Conservation (phyloP, 2,329 filamentous ascomycete species). For the Zalaria sp. region DNA sequence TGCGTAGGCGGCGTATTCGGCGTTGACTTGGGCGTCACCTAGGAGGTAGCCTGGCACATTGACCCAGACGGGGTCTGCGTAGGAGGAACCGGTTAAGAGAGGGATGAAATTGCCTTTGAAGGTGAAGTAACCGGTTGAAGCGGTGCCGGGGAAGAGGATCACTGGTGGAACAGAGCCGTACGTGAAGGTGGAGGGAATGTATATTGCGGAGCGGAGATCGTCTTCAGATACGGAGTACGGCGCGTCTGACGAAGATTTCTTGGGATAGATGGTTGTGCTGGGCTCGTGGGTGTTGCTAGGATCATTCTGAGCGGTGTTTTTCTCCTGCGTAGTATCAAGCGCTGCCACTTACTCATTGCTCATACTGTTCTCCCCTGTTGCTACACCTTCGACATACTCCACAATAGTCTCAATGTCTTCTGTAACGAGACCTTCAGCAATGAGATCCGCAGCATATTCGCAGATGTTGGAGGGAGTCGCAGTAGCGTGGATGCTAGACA, state of each 20-base stretch:
- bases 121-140: conserved; percentile 29
- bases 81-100: conserved; percentile 26
- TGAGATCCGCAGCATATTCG: conserved; percentile 11
- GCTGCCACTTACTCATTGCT: conserved; percentile 9
- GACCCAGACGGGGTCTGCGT: conserved; percentile 39
- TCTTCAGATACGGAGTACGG: conserved; percentile 34
- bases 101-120: conserved; percentile 36
- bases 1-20: conserved; percentile 44
- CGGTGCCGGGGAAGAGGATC: conserved; percentile 41
- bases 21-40: conserved; percentile 35
- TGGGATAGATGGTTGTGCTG: conserved; percentile 21
- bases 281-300: conserved; percentile 14
- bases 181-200: conserved; percentile 36
- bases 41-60: conserved; percentile 37
- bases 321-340: too few species aligned
- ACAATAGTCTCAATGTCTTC: conserved; percentile 10
- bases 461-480: conserved; percentile 14
- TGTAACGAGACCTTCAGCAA: conserved; percentile 15
- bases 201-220: conserved; percentile 35
- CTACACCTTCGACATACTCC: conserved; percentile 10
- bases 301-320: too few species aligned
- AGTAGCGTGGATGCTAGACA: conserved; percentile 8
- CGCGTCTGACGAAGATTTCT: conserved; percentile 26
- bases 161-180: conserved; percentile 33
- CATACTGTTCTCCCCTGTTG: conserved; percentile 12